phyloP scores from a whole-genome alignment of 805 yeast species.

The Candida lessepsii region DNA sequence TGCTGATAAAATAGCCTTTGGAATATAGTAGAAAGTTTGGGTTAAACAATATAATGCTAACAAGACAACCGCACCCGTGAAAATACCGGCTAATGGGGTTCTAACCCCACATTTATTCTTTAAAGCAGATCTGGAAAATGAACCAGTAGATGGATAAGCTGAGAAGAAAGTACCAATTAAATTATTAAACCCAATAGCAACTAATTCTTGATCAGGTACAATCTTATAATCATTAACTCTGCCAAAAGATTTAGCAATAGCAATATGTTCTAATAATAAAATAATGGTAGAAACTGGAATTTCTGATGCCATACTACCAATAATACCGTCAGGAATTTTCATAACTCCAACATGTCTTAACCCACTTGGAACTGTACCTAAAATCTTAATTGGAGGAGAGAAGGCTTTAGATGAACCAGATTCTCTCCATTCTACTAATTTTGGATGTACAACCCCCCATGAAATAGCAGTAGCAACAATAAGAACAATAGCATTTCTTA shows the following conservation, averaged over 20 bases:
- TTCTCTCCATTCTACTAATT: constrained; percentile 23
- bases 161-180: constrained; percentile 87
- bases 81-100: constrained; percentile 90
- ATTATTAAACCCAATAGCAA: constrained; percentile 91
- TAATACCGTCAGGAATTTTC: constrained; percentile 58
- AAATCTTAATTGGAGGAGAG: constrained; percentile 52
- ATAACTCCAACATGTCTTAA: constrained; percentile 73
- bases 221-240: constrained; percentile 88
- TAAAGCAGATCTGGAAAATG: constrained; percentile 91
- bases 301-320: constrained; percentile 64
- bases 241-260: constrained; percentile 91
- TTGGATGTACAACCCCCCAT: constrained; percentile 66
- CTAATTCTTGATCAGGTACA: constrained; percentile 88
- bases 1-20: constrained; percentile 84
- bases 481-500: constrained; percentile 80
- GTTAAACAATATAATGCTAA: constrained; percentile 85
- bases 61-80: constrained; percentile 85
- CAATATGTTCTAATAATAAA: constrained; percentile 84
- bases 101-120: constrained; percentile 94
- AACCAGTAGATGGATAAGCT: constrained; percentile 96
- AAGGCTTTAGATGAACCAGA: constrained; percentile 32
- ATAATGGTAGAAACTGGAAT: constrained; percentile 84
- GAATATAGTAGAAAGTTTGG: constrained; percentile 80
- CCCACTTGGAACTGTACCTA: constrained; percentile 83
- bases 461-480: constrained; percentile 80